Base-by-base conservation (phyloP, 345 rosid species). In the Eucalyptus melliodora region DNA sequence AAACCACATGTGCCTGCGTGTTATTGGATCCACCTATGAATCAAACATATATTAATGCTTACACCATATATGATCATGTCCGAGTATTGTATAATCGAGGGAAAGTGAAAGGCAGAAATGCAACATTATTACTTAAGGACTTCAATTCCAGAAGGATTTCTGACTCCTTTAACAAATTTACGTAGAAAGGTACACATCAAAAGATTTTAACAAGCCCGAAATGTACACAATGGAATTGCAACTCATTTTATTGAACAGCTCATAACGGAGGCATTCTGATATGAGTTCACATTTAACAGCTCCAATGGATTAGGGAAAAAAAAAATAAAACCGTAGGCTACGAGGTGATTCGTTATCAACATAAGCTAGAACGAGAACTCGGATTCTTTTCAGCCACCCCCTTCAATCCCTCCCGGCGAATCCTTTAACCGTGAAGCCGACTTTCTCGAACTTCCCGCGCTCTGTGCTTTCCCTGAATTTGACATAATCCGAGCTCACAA, bases 361-460 rank as follows among this genome's bases (percentile, higher is more conserved):
- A 51, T 26, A 81, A 51, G 31, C 87, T 56, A 50, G 62, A 23
- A 51, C 45, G 53, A 15, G 49, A 44, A 27, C 87, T 56, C 4
- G 42, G 50, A 42, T 26, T 40, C 55, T 77, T 77, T 69, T 37
- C 47, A 77, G 47, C 47, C 83, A 21, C 47, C 83, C 47, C 83
- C 47, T 40, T 77, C 81, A 42, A 59, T 86, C 17, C 40, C 72
- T 88, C 69, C 95, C 96, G 13, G 99, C 97, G 89, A 97, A 97
- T 88, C 93, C 97, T 67, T 92, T 94, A 6, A 95, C 95, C 10
- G 96, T 94, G 88, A 89, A 91, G 37, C 95, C 95, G 37, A 96
- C 94, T 87, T 92, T 96, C 92, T 97, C 97, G 80, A 95, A 96
- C 89, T 94, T 94, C 24, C 97, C 97, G 40, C 87, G 94, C 88